Conservation (phyloP, 768 basidiomycete species). For the Boletus rubroflammeus region DNA sequence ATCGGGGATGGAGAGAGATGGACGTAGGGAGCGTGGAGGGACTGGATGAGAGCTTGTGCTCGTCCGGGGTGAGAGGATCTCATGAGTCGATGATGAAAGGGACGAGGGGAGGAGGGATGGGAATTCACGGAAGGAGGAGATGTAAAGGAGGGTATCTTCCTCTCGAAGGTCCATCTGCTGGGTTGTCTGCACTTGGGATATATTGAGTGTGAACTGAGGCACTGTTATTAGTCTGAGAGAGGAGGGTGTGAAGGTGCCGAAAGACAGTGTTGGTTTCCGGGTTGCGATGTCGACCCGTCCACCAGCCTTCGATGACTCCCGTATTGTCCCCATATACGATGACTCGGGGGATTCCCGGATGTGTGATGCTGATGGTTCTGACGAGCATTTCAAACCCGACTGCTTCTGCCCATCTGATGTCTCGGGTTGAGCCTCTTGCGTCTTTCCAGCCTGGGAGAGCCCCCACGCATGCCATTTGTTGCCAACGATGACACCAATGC, state of each 20-base stretch:
- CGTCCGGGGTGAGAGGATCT: not conserved
- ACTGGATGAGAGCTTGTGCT: not conserved
- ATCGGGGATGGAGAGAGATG: too few species aligned
- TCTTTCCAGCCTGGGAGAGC: not conserved
- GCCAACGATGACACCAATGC: not conserved
- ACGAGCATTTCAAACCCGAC: not conserved
- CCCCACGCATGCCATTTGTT: not conserved
- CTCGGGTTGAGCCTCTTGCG: rapidly evolving
- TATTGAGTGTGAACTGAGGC: not conserved
- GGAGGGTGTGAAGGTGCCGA: not conserved
- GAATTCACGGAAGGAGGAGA: not conserved
- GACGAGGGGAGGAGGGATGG: not conserved
- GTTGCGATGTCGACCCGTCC: not conserved
- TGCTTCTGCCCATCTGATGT: constrained; percentile 1
- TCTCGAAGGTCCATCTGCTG: not conserved
- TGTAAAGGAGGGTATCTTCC: not conserved
- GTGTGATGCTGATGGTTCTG: not conserved
- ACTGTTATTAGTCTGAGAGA: not conserved
- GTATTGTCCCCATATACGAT: not conserved
- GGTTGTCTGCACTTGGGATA: not conserved
- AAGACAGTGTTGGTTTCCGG: not conserved
- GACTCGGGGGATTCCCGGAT: too few species aligned
- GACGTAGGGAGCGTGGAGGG: too few species aligned
- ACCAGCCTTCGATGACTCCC: not conserved
- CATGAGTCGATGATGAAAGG: not conserved